Base-by-base conservation (phyloP, 1,284 basidiomycete species). In the Pisolithus thermaeus region DNA sequence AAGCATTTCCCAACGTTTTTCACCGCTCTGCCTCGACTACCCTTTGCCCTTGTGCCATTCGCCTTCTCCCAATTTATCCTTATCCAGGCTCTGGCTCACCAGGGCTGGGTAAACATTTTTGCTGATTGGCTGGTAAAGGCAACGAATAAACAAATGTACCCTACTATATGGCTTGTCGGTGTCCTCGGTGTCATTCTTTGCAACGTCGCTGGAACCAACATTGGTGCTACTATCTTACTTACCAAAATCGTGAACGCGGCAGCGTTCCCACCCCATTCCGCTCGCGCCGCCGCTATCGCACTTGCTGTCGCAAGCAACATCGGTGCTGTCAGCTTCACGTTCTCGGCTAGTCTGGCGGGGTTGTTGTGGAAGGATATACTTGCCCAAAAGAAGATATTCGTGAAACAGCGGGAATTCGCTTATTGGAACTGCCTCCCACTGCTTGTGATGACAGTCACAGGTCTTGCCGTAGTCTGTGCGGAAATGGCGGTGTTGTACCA, bases 41-140 rank as follows among this genome's bases (percentile, higher is more conserved):
- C 92, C 0, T 79, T 92, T 54, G 78, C 82, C 11, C 80, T 98
- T 7, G 73, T 97, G 9, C 93, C 93, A 0, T 98, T 98, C 63
- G 91, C 94, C 0, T 93, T 98, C 66, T 86, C 88, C 5, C 93
- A 97, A 73, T 98, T 98, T 72, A 92, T 98, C 60, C 81, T 98
- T 45, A 92, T 97, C 50, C 88, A 96, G 64, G 89, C 80, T 0
- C 76, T 98, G 7, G 78, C 83, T 4, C 78, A 85, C 52, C 84
- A 88, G 49, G 93, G 93, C n/a, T 98, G 96, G 92, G 92, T 97
- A 25, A 76, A 83, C 25, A 78, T 97, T 18, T 95, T 97, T 65
- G 85, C 85, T 0, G 61, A 63, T 5, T 96, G 93, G 86, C 71
- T 83, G n/a, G 65, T 73, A 28, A 71, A 62, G 49, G 83, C 73